phyloP scores from a whole-genome alignment of 2,329 filamentous ascomycete genomes.

The Monosporascus sp. region DNA sequence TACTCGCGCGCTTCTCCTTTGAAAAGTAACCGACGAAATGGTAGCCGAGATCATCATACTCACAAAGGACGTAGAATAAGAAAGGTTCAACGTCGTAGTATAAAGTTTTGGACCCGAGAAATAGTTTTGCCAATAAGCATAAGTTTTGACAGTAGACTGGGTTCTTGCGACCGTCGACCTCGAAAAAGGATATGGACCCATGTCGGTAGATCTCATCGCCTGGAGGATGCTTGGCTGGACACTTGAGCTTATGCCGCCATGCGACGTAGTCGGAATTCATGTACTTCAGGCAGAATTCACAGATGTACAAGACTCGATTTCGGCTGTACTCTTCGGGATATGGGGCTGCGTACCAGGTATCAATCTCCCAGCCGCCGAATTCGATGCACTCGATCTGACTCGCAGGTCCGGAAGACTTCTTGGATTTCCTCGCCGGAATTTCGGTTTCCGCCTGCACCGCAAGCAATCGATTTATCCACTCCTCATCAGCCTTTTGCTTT shows the following conservation, averaged over 20 bases:
- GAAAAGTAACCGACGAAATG: conserved; percentile 99
- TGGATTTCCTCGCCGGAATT: conserved; percentile 56
- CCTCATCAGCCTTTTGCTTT: conserved; percentile 84
- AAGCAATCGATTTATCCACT: conserved; percentile 68
- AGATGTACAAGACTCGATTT: conserved; percentile 95
- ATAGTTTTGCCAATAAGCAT: conserved; percentile 91
- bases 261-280: conserved; percentile 99
- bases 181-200: conserved; percentile 87
- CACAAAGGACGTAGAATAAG: conserved; percentile 94
- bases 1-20: conserved; percentile 93
- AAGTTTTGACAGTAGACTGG: conserved; percentile 98
- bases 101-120: conserved; percentile 95
- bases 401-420: conserved; percentile 76
- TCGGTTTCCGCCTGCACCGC: conserved; percentile 59
- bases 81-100: conserved; percentile 99
- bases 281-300: conserved; percentile 98
- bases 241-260: conserved; percentile 96
- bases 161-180: conserved; percentile 94
- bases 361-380: conserved; percentile 95
- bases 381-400: conserved; percentile 99
- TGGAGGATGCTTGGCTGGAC: conserved; percentile 90
- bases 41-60: conserved; percentile 85
- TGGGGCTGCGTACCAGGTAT: conserved; percentile 97
- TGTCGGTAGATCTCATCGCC: conserved; percentile 97
- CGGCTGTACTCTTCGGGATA: conserved; percentile 98